phyloP scores from a whole-genome alignment of 331 rosid genomes.

The Spiraea crenata region DNA sequence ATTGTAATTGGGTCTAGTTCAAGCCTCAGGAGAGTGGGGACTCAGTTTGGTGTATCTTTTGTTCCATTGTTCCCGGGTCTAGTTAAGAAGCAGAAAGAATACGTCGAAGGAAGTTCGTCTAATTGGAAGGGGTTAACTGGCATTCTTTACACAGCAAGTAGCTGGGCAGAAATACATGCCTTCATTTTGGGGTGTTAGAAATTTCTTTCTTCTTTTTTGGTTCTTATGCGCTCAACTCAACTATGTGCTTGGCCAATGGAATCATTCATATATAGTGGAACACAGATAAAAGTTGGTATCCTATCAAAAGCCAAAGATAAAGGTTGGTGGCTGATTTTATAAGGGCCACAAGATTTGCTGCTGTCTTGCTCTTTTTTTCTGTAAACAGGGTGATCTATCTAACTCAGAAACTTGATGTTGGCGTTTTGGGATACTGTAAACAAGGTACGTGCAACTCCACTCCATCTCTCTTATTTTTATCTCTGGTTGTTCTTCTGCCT shows the following conservation, averaged over 20 bases:
- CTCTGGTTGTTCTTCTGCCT: slow-evolving; percentile 1
- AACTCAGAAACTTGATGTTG: slow-evolving; percentile 40
- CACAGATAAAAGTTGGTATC: slow-evolving; percentile 36
- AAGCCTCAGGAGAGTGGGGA: slow-evolving; percentile 78
- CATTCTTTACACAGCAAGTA: slow-evolving; percentile 74
- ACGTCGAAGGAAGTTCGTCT: slow-evolving; percentile 44
- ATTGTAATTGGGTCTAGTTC: slow-evolving; percentile 87
- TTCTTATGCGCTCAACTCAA: slow-evolving; percentile 46
- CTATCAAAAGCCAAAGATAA: background rate
- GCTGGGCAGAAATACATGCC: slow-evolving; percentile 98
- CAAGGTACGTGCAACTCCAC: slow-evolving; percentile 39
- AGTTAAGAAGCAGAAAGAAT: slow-evolving; percentile 71
- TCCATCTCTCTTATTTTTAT: slow-evolving; percentile 22
- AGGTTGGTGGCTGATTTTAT: slow-evolving; percentile 76
- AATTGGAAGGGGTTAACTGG: slow-evolving; percentile 82
- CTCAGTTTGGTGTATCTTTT: slow-evolving; percentile 75
- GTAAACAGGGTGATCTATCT: slow-evolving; percentile 39
- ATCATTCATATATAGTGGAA: slow-evolving; percentile 45
- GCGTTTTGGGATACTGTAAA: slow-evolving; percentile 37
- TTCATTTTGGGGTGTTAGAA: slow-evolving; percentile 83
- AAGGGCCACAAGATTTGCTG: slow-evolving; percentile 59
- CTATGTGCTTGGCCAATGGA: slow-evolving; percentile 42
- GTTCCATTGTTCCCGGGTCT: slow-evolving; percentile 74
- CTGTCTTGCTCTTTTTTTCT: slow-evolving; percentile 36
- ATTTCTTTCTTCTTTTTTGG: slow-evolving; percentile 30